Percentiles rank a stretch among this genome's conserved stretches.
These are phyloP conservation scores for Pseudogymnoascus sp. DNA, from an alignment of 2,329 filamentous ascomycete species.

Conservation along the genomic window DNA sequence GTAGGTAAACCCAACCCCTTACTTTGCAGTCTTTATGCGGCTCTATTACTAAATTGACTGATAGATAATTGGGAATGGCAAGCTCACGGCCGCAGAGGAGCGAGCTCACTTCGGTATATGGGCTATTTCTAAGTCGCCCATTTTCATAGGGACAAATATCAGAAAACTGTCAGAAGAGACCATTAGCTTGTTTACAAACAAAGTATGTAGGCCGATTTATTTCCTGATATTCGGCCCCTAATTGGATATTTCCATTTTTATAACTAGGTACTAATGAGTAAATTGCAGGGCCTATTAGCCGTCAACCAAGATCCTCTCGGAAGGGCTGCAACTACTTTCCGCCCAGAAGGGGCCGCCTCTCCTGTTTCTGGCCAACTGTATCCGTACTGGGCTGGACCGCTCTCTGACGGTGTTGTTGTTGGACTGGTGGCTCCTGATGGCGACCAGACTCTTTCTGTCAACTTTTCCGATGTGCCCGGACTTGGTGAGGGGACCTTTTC, in stretches of 20 bases:
- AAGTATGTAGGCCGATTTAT: background rate
- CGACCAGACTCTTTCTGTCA: slow-evolving; percentile 38
- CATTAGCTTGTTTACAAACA: background rate
- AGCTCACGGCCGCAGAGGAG: slow-evolving; percentile 27
- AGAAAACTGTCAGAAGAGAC: background rate
- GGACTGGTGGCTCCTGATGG: slow-evolving; percentile 36
- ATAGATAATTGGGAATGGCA: slow-evolving; percentile 26
- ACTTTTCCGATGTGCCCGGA: slow-evolving; percentile 39
- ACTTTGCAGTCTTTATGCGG: background rate
- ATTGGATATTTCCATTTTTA: background rate
- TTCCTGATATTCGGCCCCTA: background rate
- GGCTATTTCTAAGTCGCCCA: background rate
- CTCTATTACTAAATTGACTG: background rate
- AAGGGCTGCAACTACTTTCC: slow-evolving; percentile 35
- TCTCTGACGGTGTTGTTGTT: slow-evolving; percentile 32
- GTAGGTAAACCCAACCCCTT: background rate
- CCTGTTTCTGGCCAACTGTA: slow-evolving; percentile 38
- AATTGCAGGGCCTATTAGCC: slow-evolving; percentile 12
- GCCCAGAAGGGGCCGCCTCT: slow-evolving; percentile 32
- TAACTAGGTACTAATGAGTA: background rate
- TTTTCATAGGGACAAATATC: slow-evolving; percentile 4
- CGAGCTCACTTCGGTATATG: slow-evolving; percentile 18
- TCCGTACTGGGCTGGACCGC: slow-evolving; percentile 38
- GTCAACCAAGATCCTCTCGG: slow-evolving; percentile 27
- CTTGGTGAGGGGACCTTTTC: slow-evolving; percentile 34